Base-by-base conservation (phyloP, 2,329 filamentous ascomycete genomes). In the Chaetomium strumarium region DNA sequence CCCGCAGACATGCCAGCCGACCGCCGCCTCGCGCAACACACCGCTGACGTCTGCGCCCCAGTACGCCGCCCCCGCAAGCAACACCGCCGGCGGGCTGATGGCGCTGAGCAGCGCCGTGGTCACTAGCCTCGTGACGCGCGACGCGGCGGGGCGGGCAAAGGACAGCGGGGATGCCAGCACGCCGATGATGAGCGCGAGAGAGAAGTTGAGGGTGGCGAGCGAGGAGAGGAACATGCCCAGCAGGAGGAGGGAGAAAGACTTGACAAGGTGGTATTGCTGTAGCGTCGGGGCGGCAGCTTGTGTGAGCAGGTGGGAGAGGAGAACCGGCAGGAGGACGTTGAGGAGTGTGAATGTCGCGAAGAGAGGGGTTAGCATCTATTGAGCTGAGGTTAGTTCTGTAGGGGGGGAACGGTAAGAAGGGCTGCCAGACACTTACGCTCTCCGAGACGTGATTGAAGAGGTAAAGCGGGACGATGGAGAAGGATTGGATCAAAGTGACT, bases 201-300 rank as follows among this genome's bases (percentile, higher is more conserved):
- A 90, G 75, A 99, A 99, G 71, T 99, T 99, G 47, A 99, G 80
- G 0, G 92, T 99, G 2, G 93, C 92, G 12, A 99, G 85, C 1
- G 91, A 86, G 12, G 91, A 91, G 58, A 99, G 83, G 63, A 90
- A 91, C 75, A 96, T 88, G 62, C 93, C 93, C 0, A 97, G 80
- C 10, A 95, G 76, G 12, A 99, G 82, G n/a, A 97, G 81, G 6
- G 90, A 95, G 73, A 97, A 90, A 53, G 86, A 93, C 67, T 95
- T 91, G 58, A 90, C 83, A 47, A 96, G 80, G 44, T 84, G 80
- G 63, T 86, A 84, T 64, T 92, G 85, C 64, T 91, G 88, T 4
- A 68, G 60, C 0, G 82, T 84, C 1, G 83, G 81, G 20, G 68
- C 69, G 63, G 70, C 78, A 55, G 72, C 69, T 20, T 68, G 66